Conservation (phyloP, 2,329 filamentous ascomycete species). For the Talaromyces rugulosus region DNA sequence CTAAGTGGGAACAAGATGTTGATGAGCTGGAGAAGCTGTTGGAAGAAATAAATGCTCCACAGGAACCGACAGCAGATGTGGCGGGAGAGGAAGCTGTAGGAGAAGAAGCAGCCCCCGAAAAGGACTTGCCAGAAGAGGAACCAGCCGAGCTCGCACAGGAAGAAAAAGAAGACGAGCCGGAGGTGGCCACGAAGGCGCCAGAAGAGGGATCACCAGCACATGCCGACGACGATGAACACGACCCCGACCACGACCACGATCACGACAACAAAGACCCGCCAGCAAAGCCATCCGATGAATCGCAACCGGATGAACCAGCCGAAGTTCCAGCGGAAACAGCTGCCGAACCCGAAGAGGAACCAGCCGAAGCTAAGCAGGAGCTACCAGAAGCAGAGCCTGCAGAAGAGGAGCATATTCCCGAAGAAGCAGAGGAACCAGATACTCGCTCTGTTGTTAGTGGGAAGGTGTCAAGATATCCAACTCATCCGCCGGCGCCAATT, state of each 20-base stretch:
- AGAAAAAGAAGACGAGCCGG: background rate
- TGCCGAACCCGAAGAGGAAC: background rate
- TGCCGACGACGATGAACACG: background rate
- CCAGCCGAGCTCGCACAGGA: background rate
- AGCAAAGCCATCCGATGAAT: constrained; percentile 1
- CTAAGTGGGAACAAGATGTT: background rate
- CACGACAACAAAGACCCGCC: too few species aligned
- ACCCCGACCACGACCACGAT: background rate
- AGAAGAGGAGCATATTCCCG: background rate
- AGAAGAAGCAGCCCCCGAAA: background rate
- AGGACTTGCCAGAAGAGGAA: background rate
- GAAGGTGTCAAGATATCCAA: constrained; percentile 3
- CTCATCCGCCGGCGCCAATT: constrained; percentile 15
- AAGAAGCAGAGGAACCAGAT: background rate
- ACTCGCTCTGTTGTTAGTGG: background rate
- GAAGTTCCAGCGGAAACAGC: background rate
- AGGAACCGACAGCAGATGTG: background rate
- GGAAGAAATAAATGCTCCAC: background rate
- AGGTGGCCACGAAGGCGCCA: background rate
- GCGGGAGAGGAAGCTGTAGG: background rate
- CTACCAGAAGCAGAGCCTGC: constrained; percentile 4
- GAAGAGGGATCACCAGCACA: background rate
- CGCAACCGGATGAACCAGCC: constrained; percentile 1
- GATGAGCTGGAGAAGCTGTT: constrained; percentile 6
- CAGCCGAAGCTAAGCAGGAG: background rate